Base-by-base conservation (phyloP, 1,284 basidiomycete genomes). In the Kalmanozyma brasiliensis region DNA sequence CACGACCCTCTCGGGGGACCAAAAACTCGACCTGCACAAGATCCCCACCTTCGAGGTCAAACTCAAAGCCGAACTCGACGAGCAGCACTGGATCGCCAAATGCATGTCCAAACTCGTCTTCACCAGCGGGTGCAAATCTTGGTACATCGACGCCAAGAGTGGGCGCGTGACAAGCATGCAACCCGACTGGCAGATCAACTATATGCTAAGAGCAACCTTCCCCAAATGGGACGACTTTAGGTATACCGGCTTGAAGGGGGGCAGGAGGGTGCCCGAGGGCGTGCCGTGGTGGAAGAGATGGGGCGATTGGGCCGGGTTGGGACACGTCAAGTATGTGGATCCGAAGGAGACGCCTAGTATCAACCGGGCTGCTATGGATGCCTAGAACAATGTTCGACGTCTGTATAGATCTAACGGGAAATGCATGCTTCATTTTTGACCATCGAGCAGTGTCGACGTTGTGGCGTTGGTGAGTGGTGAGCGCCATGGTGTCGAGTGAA, bases 81-180 rank as follows among this genome's bases (percentile, higher is more conserved):
- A 79, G 47, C 76, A 76, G 61, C 57, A 76, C 35, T 81, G 73
- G 73, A 75, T 81, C 49, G 73, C 72, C 26, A 70, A 72, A 42
- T 22, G 36, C 32, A 79, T 79, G 76, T 35, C 48, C 41, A 52
- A 69, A 13, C 52, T 71, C 34, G 79, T 81, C 17, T 81, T 77
- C 34, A 59, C 58, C 22, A 56, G 42, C 20, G 59, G 62, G 3
- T 79, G 78, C 48, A 74, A 76, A 40, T 52, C 57, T 20, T 81
- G 79, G 79, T 81, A 81, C 63, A 63, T 74, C 36, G 77, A 81
- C 47, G 19, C 55, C 8, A 64, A 52, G 24, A 60, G 60, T 11
- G 77, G 75, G 1, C 44, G 77, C 14, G 69, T 80, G 3, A 73
- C 77, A 2, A 73, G 72, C 24, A 60, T 81, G 44, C 68, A 80